A percentile compares a stretch with the other conserved stretches of the same genome.
Conservation (phyloP, 495 filamentous ascomycete species). For the Aspergillus sclerotioniger region DNA sequence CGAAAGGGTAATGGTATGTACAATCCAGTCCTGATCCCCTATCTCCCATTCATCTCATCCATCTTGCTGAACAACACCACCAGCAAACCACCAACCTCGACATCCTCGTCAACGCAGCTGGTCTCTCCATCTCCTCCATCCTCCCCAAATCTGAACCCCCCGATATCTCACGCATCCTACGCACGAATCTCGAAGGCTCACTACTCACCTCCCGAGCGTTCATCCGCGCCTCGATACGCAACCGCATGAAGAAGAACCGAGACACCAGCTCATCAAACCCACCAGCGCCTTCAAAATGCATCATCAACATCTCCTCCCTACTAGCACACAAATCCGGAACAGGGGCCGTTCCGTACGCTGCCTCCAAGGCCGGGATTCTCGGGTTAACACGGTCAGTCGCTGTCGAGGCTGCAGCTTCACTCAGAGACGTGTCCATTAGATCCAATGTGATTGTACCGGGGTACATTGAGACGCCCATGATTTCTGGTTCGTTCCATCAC, state of each 20-base stretch:
- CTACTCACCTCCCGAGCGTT: slow-evolving; percentile 61
- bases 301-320: slow-evolving; percentile 78
- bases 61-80: background rate
- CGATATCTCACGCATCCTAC: slow-evolving; percentile 50
- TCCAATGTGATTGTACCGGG: slow-evolving; percentile 83
- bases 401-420: slow-evolving; percentile 50
- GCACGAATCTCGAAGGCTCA: slow-evolving; percentile 71
- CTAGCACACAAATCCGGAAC: slow-evolving; percentile 60
- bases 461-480: slow-evolving; percentile 80
- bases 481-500: slow-evolving; percentile 50
- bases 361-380: slow-evolving; percentile 75
- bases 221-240: slow-evolving; percentile 43
- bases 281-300: slow-evolving; percentile 46
- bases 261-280: background rate
- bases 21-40: background rate
- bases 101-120: slow-evolving; percentile 75
- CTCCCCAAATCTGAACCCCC: slow-evolving; percentile 45
- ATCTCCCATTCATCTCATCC: background rate
- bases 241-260: slow-evolving; percentile 26
- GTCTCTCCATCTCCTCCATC: slow-evolving; percentile 59
- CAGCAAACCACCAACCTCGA: slow-evolving; percentile 32
- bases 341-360: slow-evolving; percentile 72
- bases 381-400: slow-evolving; percentile 73
- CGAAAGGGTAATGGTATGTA: slow-evolving; percentile 41
- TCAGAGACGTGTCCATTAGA: slow-evolving; percentile 51